A percentile compares a stretch with the other conserved stretches of the same genome.
phyloP scores from a whole-genome alignment of 345 rosid species.

The Gossypium arboreum region DNA sequence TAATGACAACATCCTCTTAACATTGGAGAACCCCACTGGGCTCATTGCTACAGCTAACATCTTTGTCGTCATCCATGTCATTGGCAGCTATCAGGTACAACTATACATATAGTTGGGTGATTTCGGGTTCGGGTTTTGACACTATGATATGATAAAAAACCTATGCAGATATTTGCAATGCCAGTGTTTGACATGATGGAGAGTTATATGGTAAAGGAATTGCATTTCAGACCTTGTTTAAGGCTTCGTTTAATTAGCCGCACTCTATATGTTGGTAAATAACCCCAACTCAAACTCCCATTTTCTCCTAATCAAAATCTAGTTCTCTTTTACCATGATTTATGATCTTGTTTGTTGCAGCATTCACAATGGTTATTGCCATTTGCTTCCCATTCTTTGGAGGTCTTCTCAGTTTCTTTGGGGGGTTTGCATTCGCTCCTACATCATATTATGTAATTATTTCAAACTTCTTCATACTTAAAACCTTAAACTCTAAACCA shows the following conservation, averaged over 20 bases:
- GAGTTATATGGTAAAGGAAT: slow-evolving; percentile 50
- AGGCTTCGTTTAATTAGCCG: slow-evolving; percentile 64
- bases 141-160: not conserved
- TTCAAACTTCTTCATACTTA: too few species aligned
- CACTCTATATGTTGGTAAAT: slow-evolving; percentile 63
- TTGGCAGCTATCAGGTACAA: slow-evolving; percentile 80
- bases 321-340: not conserved
- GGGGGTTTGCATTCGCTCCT: slow-evolving; percentile 89
- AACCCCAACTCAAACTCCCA: not conserved
- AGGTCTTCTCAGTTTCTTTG: slow-evolving; percentile 73
- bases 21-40: slow-evolving; percentile 62
- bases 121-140: not conserved
- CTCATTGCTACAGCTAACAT: slow-evolving; percentile 66
- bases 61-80: slow-evolving; percentile 75
- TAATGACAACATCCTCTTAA: slow-evolving; percentile 64
- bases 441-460: slow-evolving; percentile 63
- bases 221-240: slow-evolving; percentile 44
- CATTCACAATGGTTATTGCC: slow-evolving; percentile 62
- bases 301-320: not conserved
- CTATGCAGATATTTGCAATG: slow-evolving; percentile 56
- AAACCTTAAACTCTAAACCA: too few species aligned
- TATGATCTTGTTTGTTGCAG: slow-evolving; percentile 30
- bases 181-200: slow-evolving; percentile 90
- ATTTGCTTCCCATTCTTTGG: slow-evolving; percentile 77
- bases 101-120: not conserved